Conservation (phyloP, 2,329 filamentous ascomycete species). For the Emergomyces orientalis region DNA sequence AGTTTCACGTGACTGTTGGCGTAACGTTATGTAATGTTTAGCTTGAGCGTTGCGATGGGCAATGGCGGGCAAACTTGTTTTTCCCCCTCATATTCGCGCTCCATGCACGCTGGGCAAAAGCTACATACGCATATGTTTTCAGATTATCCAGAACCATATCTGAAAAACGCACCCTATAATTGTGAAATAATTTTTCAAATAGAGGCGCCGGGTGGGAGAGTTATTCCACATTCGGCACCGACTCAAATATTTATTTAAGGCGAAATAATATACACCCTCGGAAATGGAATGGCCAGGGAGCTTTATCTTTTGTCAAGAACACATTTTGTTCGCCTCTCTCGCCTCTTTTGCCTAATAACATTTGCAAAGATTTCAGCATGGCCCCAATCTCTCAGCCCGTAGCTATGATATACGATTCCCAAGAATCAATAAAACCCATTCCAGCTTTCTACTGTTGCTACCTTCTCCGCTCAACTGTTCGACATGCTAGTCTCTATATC, state of each 20-base stretch:
- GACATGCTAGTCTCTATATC: slow-evolving; percentile 64
- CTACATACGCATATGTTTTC: too few relatives aligned
- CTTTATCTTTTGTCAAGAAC: neutral
- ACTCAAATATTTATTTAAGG: too few relatives aligned
- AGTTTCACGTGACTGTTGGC: too few relatives aligned
- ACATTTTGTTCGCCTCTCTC: neutral
- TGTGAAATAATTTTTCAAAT: neutral
- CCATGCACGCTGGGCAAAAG: too few relatives aligned
- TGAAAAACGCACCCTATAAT: neutral
- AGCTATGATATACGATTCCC: neutral
- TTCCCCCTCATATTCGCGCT: too few relatives aligned
- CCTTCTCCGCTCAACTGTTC: slow-evolving; percentile 72
- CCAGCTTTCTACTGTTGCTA: slow-evolving; percentile 92
- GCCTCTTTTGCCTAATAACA: too few relatives aligned
- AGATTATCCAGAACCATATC: neutral
- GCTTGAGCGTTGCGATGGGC: neutral
- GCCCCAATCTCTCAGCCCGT: neutral
- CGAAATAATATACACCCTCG: neutral
- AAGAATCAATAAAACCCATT: slow-evolving; percentile 44
- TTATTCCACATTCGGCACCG: neutral
- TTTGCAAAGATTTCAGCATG: neutral
- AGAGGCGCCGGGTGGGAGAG: neutral
- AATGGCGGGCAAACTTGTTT: too few relatives aligned
- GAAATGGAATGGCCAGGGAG: neutral
- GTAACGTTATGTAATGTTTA: neutral